These are phyloP conservation scores for Geosmithia putterillii DNA, from an alignment of 2,329 filamentous ascomycete species.

Conservation along the genomic window DNA sequence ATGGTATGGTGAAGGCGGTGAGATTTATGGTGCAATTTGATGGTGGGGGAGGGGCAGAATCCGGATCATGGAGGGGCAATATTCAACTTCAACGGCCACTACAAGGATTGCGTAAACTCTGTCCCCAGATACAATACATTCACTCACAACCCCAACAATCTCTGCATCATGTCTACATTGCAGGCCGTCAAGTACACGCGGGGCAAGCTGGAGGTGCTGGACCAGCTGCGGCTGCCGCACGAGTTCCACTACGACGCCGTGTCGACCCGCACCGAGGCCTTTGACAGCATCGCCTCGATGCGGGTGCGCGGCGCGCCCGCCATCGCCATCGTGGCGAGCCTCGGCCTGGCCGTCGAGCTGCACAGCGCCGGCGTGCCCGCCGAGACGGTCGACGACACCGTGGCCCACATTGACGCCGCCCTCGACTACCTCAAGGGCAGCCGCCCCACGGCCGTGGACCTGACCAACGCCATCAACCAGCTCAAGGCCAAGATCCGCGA, in stretches of 20 bases:
- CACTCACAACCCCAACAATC: neutral
- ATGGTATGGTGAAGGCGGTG: neutral
- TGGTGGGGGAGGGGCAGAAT: neutral
- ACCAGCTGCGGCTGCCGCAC: constrained; percentile 74
- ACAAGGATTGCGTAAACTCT: neutral
- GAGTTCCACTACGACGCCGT: constrained; percentile 68
- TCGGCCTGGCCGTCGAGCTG: constrained; percentile 79
- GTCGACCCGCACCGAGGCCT: constrained; percentile 59
- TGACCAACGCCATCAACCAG: constrained; percentile 78
- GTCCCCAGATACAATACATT: neutral
- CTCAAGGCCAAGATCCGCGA: constrained; percentile 53
- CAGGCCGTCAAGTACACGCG: constrained; percentile 68
- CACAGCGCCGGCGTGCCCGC: constrained; percentile 36
- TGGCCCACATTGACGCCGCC: constrained; percentile 61
- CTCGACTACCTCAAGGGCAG: constrained; percentile 82
- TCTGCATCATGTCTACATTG: constrained; percentile 38
- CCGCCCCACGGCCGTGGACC: constrained; percentile 86
- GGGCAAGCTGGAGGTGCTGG: constrained; percentile 63
- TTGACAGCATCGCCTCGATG: constrained; percentile 75
- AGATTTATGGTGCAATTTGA: constrained; percentile 1
- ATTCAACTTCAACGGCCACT: neutral
- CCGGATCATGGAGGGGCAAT: neutral
- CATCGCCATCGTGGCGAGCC: constrained; percentile 92
- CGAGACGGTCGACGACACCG: constrained; percentile 38
- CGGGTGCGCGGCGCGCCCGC: constrained; percentile 71